Evolutionary conservation across 805 yeast genomes (phyloP).

Genomic region (Priceomyces haplophilus): DNA sequence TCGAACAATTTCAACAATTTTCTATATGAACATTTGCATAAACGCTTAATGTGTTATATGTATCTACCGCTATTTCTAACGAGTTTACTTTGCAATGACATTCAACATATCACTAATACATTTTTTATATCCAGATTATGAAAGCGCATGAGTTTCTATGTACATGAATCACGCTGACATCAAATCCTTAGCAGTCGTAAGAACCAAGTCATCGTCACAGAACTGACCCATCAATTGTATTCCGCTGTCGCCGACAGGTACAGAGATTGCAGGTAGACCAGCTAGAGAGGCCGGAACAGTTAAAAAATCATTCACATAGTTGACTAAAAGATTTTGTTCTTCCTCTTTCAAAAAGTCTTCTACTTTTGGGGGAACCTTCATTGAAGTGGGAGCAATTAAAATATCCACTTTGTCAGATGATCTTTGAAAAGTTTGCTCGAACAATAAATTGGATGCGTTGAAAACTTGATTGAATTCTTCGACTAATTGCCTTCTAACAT

Average conservation of each 20-base stretch:
- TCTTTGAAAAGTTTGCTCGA: conserved; percentile 7
- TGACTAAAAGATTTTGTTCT: conserved; percentile 47
- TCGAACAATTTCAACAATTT: conserved; percentile 19
- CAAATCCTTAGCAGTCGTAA: conserved; percentile 33
- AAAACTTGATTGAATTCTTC: conserved; percentile 67
- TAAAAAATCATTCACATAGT: conserved; percentile 76
- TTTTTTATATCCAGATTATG: neutral
- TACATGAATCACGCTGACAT: conserved; percentile 2
- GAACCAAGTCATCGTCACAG: conserved; percentile 70
- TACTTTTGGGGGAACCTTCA: conserved; percentile 52
- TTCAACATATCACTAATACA: conserved; percentile 25
- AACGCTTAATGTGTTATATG: conserved; percentile 7
- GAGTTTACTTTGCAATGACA: conserved; percentile 23
- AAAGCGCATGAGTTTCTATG: neutral
- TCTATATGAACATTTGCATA: conserved; percentile 2
- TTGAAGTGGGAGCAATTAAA: conserved; percentile 70
- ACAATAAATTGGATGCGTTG: conserved; percentile 41
- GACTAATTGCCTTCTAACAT: conserved; percentile 57
- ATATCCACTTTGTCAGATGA: conserved; percentile 53
- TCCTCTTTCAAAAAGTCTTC: conserved; percentile 38
- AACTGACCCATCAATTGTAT: conserved; percentile 82
- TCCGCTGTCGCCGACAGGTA: conserved; percentile 66
- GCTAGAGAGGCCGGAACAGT: conserved; percentile 91
- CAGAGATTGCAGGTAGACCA: conserved; percentile 80
- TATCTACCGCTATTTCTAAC: conserved; percentile 9